phyloP scores from a whole-genome alignment of 108 stramenopile genomes.

The Schizochytrium sp. region DNA sequence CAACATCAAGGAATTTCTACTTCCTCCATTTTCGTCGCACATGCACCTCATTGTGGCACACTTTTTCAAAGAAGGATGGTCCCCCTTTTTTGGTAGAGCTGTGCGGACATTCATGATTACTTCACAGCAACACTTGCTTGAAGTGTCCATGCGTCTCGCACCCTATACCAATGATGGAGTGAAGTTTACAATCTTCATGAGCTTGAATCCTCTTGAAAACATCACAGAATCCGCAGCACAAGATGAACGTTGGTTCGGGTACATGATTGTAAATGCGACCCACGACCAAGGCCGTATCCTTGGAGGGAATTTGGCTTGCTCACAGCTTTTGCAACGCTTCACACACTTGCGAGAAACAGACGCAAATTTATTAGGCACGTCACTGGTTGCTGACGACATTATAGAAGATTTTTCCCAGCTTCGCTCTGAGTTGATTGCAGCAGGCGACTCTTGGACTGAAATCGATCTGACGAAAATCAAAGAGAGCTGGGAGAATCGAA shows the following conservation, averaged over 20 bases:
- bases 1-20: conserved; percentile 10
- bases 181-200: conserved; percentile 2
- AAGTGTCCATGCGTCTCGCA: conserved; percentile 6
- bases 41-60: not conserved
- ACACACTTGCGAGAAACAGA: not conserved
- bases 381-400: not conserved
- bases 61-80: conserved; percentile 2
- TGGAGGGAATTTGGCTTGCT: not conserved
- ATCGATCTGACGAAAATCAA: conserved; percentile 8
- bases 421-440: not conserved
- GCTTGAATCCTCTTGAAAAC: not conserved
- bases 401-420: not conserved
- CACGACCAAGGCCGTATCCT: conserved; percentile 25
- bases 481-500: conserved; percentile 3
- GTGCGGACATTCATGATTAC: conserved; percentile 9
- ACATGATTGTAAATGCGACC: not conserved
- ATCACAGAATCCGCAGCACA: not conserved
- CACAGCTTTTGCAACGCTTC: conserved; percentile 30
- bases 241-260: conserved; percentile 8
- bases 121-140: conserved; percentile 7
- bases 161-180: conserved; percentile 39
- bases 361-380: not conserved
- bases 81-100: not conserved
- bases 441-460: conserved; percentile 6
- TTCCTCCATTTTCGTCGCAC: conserved; percentile 51